Base-by-base conservation (phyloP, 805 yeast genomes). In the Ogataea salicorniae region DNA sequence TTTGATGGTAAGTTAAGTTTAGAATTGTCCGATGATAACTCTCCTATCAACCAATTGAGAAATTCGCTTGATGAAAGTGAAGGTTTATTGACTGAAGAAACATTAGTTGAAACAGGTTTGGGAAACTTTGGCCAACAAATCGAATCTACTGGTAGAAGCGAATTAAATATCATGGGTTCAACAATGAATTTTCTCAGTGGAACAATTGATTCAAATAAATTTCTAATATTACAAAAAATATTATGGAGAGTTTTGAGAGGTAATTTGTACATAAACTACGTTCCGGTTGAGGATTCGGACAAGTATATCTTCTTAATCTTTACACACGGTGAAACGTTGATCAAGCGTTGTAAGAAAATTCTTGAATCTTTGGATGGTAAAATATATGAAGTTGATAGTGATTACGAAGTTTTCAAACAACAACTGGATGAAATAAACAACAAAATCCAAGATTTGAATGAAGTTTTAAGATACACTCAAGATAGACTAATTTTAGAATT, bases 201-300 rank as follows among this genome's bases (percentile, higher is more conserved):
- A 40, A 88, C 94, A 4, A 83, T 94, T 35, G 79, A 79, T 45
- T 76, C 91, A 52, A 78, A 74, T 13, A 85, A 84, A 61, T 79
- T 87, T 34, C 77, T 77, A 22, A 74, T 84, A 1, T 71, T 94
- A 50, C 94, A 90, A 62, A 85, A 82, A 57, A 89, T 94, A 42
- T 69, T 90, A 43, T 94, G 97, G 96, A 80, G 99, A 69, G 80
- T 89, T 16, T 75, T 92, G 51, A 81, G 99, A 64, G 99, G 99
- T 59, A 94, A 94, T 65, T 71, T 95, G 55, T 88, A 79, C 62
- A 81, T 91, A 66, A 83, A 84, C 59, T 81, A 84, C 63, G 79
- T 80, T 43, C 92, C 87, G 49, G 79, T 92, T 47, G 77, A 79
- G 13, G 87, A 84, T 57, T 78, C 81, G 3, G 78, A 74, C 49